phyloP scores from a whole-genome alignment of 352 stramenopile species.

The Aphanomyces cochlioides region DNA sequence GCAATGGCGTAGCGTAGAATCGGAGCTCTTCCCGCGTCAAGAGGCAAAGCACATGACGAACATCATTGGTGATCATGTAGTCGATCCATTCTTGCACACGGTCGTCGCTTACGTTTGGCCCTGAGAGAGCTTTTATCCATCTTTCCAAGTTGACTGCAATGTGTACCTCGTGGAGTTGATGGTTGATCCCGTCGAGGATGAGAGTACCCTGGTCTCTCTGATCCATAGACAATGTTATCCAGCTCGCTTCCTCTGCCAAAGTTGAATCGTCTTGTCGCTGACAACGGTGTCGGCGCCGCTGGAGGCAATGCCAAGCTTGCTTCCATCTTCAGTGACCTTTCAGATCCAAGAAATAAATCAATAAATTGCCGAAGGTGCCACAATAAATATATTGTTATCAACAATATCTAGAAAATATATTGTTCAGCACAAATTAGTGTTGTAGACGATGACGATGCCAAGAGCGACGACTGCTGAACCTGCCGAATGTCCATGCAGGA shows the following conservation, averaged over 20 bases:
- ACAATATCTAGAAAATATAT: too few species aligned
- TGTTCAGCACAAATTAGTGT: too few species aligned
- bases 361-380: too few species aligned
- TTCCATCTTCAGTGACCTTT: slow-evolving; percentile 1
- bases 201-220: slow-evolving; percentile 21
- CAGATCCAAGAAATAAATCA: slow-evolving; percentile 2
- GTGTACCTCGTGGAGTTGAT: slow-evolving; percentile 20
- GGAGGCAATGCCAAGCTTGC: not conserved
- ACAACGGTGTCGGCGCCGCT: not conserved
- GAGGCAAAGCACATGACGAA: slow-evolving; percentile 25
- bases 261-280: slow-evolving; percentile 9
- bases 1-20: slow-evolving; percentile 21
- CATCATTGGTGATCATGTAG: slow-evolving; percentile 16
- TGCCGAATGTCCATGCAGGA: slow-evolving; percentile 28
- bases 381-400: too few species aligned
- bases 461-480: too few species aligned
- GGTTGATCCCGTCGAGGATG: slow-evolving; percentile 21
- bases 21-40: slow-evolving; percentile 24
- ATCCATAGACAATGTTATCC: slow-evolving; percentile 8
- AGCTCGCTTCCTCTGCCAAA: slow-evolving; percentile 14
- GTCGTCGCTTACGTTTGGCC: slow-evolving; percentile 17
- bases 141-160: not conserved
- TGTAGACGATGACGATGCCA: too few species aligned
- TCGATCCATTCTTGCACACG: slow-evolving; percentile 21
- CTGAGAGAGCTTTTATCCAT: slow-evolving; percentile 4